These are phyloP conservation scores for Diplodia mutila DNA, from an alignment of 2,329 filamentous ascomycete genomes.

Conservation along the genomic window DNA sequence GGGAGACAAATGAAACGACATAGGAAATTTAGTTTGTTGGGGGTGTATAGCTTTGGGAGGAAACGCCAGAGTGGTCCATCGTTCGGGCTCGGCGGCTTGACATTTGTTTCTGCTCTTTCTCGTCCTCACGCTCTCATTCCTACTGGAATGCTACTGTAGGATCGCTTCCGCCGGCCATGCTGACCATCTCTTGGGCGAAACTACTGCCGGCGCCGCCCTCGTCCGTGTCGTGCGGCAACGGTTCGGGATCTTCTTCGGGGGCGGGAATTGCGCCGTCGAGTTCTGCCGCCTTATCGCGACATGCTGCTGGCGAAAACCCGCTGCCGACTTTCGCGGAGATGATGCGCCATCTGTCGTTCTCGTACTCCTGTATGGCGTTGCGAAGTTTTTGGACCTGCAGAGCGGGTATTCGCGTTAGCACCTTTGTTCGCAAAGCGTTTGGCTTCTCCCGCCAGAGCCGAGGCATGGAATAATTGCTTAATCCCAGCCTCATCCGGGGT, in stretches of 20 bases:
- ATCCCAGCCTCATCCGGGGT: neutral
- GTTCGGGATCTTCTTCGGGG: slow-evolving; percentile 17
- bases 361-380: slow-evolving; percentile 78
- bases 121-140: neutral
- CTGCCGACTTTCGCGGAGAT: slow-evolving; percentile 88
- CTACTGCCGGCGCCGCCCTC: slow-evolving; percentile 13
- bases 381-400: slow-evolving; percentile 75
- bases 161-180: slow-evolving; percentile 21
- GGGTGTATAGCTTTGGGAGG: neutral
- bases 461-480: neutral
- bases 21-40: slow-evolving; percentile 8
- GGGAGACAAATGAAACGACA: slow-evolving; percentile 5
- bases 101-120: neutral
- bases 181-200: slow-evolving; percentile 22
- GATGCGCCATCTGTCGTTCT: slow-evolving; percentile 91
- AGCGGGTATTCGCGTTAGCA: neutral
- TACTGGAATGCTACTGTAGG: slow-evolving; percentile 21
- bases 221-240: slow-evolving; percentile 19
- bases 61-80: neutral
- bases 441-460: neutral
- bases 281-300: slow-evolving; percentile 77
- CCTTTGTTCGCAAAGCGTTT: neutral
- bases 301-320: slow-evolving; percentile 85
- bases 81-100: neutral
- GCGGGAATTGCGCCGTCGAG: slow-evolving; percentile 41